phyloP scores from a whole-genome alignment of 495 filamentous ascomycete genomes.

The Daldinia caldariorum region DNA sequence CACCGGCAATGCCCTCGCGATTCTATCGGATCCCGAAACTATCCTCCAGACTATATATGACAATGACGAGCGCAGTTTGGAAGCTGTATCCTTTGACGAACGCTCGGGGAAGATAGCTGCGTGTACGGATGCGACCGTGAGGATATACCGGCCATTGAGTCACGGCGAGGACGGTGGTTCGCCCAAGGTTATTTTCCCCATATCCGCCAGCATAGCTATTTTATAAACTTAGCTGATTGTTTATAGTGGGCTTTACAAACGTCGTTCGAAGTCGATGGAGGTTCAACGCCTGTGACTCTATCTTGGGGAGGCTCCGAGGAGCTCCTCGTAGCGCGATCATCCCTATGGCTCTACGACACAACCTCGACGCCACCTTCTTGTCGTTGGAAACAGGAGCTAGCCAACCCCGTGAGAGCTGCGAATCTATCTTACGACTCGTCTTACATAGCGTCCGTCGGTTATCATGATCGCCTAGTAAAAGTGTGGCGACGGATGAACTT shows the following conservation, averaged over 20 bases:
- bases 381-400: slow-evolving; percentile 78
- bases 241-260: slow-evolving; percentile 62
- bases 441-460: slow-evolving; percentile 83
- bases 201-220: slow-evolving; percentile 52
- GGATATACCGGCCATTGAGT: slow-evolving; percentile 82
- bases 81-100: slow-evolving; percentile 81
- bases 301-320: slow-evolving; percentile 90
- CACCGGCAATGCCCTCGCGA: slow-evolving; percentile 84
- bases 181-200: slow-evolving; percentile 63
- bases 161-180: slow-evolving; percentile 67
- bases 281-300: slow-evolving; percentile 66
- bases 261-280: slow-evolving; percentile 53
- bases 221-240: slow-evolving; percentile 50
- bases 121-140: slow-evolving; percentile 69
- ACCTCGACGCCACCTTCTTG: slow-evolving; percentile 60
- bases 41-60: slow-evolving; percentile 92
- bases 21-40: slow-evolving; percentile 77
- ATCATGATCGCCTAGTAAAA: slow-evolving; percentile 85
- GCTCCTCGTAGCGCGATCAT: slow-evolving; percentile 77
- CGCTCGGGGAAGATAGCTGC: slow-evolving; percentile 85
- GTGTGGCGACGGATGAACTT: slow-evolving; percentile 92
- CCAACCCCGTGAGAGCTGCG: slow-evolving; percentile 78
- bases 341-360: slow-evolving; percentile 74
- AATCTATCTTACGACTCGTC: slow-evolving; percentile 85
- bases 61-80: slow-evolving; percentile 74